A percentile compares a stretch with the other conserved stretches of the same genome.
Conservation (phyloP, 2,329 filamentous ascomycete species). For the Colletotrichum falcatum region DNA sequence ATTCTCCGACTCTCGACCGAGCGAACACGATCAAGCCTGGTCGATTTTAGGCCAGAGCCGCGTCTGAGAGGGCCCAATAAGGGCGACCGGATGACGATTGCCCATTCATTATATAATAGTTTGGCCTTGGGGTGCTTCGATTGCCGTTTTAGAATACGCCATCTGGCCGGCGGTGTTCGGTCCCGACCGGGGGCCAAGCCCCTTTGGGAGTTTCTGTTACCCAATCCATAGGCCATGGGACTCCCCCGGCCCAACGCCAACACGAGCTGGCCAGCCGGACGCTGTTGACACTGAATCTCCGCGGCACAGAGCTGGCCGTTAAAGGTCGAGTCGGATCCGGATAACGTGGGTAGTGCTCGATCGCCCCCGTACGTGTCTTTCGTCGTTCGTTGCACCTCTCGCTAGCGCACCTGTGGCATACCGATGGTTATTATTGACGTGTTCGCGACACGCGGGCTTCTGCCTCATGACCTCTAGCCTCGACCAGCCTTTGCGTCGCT, state of each 20-base stretch:
- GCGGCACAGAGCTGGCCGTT: constrained; percentile 41
- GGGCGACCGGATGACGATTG: constrained; percentile 24
- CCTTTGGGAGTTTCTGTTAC: constrained; percentile 46
- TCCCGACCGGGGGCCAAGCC: constrained; percentile 39
- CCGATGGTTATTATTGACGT: neutral
- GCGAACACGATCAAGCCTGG: neutral
- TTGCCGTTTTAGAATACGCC: constrained; percentile 28
- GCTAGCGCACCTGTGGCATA: neutral
- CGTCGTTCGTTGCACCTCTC: neutral
- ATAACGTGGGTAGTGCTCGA: constrained; percentile 8
- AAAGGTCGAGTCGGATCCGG: constrained; percentile 26
- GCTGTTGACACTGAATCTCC: constrained; percentile 45
- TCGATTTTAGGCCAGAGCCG: neutral
- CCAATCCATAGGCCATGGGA: constrained; percentile 42
- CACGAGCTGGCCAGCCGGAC: constrained; percentile 22
- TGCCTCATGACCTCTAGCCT: neutral
- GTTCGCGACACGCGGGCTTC: neutral
- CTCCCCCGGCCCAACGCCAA: constrained; percentile 20
- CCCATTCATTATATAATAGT: constrained; percentile 39
- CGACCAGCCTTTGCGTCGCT: neutral
- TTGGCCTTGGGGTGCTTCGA: neutral
- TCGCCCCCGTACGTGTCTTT: neutral
- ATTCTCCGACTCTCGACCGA: constrained; percentile 5
- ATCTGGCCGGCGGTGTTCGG: constrained; percentile 23
- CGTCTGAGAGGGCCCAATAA: constrained; percentile 19